phyloP scores from a whole-genome alignment of 768 basidiomycete genomes.

The Trametes maxima region DNA sequence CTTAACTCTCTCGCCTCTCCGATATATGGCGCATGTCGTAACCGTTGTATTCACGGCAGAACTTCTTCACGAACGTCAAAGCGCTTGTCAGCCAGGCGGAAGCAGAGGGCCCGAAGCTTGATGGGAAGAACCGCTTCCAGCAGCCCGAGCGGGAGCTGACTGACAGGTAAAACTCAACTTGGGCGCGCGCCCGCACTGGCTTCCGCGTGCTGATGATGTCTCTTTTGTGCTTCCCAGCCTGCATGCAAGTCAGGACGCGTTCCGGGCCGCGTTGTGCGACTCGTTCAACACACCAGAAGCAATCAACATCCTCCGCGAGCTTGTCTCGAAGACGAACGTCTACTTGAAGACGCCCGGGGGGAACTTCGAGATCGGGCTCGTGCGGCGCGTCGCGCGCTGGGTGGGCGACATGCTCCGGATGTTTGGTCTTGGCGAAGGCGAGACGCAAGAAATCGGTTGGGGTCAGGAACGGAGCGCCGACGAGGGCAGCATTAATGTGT shows the following conservation, averaged over 20 bases:
- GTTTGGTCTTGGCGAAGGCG: slow-evolving; percentile 79
- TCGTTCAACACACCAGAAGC: slow-evolving; percentile 96
- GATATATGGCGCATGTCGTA: neutral
- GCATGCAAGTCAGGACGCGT: slow-evolving; percentile 69
- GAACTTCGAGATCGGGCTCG: slow-evolving; percentile 58
- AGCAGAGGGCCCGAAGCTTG: slow-evolving; percentile 49
- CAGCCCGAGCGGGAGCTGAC: slow-evolving; percentile 69
- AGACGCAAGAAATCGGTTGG: slow-evolving; percentile 80
- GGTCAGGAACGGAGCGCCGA: slow-evolving; percentile 59
- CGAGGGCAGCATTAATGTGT: slow-evolving; percentile 52
- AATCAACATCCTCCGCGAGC: slow-evolving; percentile 70
- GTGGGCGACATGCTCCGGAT: slow-evolving; percentile 71
- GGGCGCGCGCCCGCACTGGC: neutral
- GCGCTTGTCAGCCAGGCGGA: slow-evolving; percentile 69
- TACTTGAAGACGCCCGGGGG: slow-evolving; percentile 76
- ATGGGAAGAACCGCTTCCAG: slow-evolving; percentile 68
- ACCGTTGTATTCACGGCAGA: slow-evolving; percentile 48
- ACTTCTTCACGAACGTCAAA: slow-evolving; percentile 89
- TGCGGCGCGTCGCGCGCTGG: slow-evolving; percentile 71
- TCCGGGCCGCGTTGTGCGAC: slow-evolving; percentile 89
- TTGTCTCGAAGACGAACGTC: slow-evolving; percentile 84
- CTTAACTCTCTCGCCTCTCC: slow-evolving; percentile 5
- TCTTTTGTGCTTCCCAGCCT: slow-evolving; percentile 49
- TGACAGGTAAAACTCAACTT: slow-evolving; percentile 48
- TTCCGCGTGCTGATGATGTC: neutral